Base-by-base conservation (phyloP, 805 yeast species). In the Jamesozyma lodderae region DNA sequence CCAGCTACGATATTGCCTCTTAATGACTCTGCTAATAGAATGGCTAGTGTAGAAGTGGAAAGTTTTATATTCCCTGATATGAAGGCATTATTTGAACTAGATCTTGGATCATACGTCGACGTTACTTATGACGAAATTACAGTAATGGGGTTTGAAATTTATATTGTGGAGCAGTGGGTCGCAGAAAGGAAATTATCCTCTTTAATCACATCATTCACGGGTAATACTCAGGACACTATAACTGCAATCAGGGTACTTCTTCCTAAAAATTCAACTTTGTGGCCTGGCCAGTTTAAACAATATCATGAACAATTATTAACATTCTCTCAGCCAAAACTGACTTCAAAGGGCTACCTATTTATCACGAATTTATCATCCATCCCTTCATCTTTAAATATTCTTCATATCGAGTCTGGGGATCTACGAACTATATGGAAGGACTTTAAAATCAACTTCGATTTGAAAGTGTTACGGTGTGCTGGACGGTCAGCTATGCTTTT, bases 111-210 rank as follows among this genome's bases (percentile, higher is more conserved):
- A 41, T 53, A 62, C n/a, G 57, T 59, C 33, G 72, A 66, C 37
- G 61, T 66, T 44, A 38, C 44, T 8, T 74, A 70, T 23, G 72
- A 71, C 31, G 69, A 68, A 37, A 59, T 77, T 5, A 62, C 60
- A 7, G 66, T 81, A 16, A 49, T 66, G 1, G 97, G 98, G 2
- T 87, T 81, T 54, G 97, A 92, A 59, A 72, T 83, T 11, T 92
- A 92, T 55, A 66, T 92, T 25, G 95, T 90, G 10, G 97, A 92
- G 57, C 96, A 90, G 57, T 92, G 98, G 98, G 79, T 83, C 2
- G 68, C 81, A 21, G 79, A 78, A 42, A 67, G 98, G 30, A 68
- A 72, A 33, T 63, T 76, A n/a, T 78, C 84, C 21, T 70, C 81
- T 1, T 69, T 82, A 4, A 79, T 90, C n/a, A 76, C 92, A 1